phyloP scores from a whole-genome alignment of 2,329 filamentous ascomycete species.

The Pseudogymnoascus sp. region DNA sequence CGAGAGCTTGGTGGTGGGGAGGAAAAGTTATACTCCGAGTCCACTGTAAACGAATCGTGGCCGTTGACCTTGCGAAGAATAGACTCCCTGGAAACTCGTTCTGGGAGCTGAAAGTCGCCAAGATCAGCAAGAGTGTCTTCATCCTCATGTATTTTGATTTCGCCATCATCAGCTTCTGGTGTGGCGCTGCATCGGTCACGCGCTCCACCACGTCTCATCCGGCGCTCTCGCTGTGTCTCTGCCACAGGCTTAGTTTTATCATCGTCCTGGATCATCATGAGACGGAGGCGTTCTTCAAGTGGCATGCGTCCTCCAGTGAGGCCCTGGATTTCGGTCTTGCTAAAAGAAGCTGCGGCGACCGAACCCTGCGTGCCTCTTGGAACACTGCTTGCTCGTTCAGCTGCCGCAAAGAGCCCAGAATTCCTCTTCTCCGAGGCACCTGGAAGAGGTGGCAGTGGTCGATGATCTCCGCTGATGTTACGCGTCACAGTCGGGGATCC shows the following conservation, averaged over 20 bases:
- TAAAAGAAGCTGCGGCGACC: conserved; percentile 57
- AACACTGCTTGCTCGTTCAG: conserved; percentile 61
- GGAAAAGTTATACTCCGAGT: conserved; percentile 58
- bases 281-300: conserved; percentile 73
- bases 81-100: conserved; percentile 85
- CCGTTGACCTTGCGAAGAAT: conserved; percentile 84
- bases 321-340: conserved; percentile 71
- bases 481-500: conserved; percentile 32
- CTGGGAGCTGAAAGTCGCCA: conserved; percentile 57
- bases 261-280: conserved; percentile 81
- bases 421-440: conserved; percentile 40
- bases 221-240: conserved; percentile 61
- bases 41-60: conserved; percentile 45
- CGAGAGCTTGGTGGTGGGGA: conserved; percentile 43
- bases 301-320: conserved; percentile 72
- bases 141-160: conserved; percentile 41
- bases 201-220: conserved; percentile 55
- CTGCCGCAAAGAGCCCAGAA: conserved; percentile 56
- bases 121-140: conserved; percentile 56
- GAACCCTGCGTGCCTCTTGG: conserved; percentile 67
- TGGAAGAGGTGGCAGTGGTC: conserved; percentile 82
- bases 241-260: conserved; percentile 49
- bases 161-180: conserved; percentile 24
- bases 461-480: conserved; percentile 71
- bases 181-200: conserved; percentile 36